Conservation (phyloP, 2,329 filamentous ascomycete species). For the Cadophora luteo-olivacea region DNA sequence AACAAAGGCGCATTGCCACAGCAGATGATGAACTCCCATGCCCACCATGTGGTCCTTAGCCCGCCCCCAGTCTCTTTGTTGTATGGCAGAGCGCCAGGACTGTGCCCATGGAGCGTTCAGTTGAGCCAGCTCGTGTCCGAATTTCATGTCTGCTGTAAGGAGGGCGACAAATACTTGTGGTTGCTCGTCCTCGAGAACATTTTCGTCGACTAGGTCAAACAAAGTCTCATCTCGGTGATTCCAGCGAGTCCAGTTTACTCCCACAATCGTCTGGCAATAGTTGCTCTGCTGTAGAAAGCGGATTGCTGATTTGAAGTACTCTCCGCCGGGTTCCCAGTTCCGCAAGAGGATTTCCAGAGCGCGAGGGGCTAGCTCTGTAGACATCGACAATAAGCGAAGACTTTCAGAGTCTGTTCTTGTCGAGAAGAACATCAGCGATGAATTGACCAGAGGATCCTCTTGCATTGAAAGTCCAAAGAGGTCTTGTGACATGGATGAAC, state of each 20-base stretch:
- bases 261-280: constrained; percentile 20
- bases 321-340: constrained; percentile 28
- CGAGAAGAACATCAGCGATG: constrained; percentile 30
- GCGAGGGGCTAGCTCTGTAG: constrained; percentile 18
- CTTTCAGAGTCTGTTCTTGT: constrained; percentile 21
- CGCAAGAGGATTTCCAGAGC: constrained; percentile 28
- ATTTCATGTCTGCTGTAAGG: constrained; percentile 23
- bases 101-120: constrained; percentile 19
- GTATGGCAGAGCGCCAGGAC: constrained; percentile 8
- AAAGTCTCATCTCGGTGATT: constrained; percentile 22
- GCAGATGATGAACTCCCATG: constrained; percentile 8
- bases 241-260: constrained; percentile 25
- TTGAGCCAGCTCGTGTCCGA: constrained; percentile 10
- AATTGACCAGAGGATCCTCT: constrained; percentile 25
- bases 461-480: constrained; percentile 2
- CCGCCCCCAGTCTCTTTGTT: constrained; percentile 19
- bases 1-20: constrained; percentile 16
- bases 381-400: constrained; percentile 20
- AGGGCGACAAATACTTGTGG: constrained; percentile 16
- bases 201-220: constrained; percentile 24
- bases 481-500: constrained; percentile 10
- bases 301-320: constrained; percentile 19
- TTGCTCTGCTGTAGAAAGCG: constrained; percentile 12
- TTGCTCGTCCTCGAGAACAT: constrained; percentile 23
- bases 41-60: constrained; percentile 17